Evolutionary conservation across 768 basidiomycete species (phyloP).

Genomic region (Boletus subparvulus): DNA sequence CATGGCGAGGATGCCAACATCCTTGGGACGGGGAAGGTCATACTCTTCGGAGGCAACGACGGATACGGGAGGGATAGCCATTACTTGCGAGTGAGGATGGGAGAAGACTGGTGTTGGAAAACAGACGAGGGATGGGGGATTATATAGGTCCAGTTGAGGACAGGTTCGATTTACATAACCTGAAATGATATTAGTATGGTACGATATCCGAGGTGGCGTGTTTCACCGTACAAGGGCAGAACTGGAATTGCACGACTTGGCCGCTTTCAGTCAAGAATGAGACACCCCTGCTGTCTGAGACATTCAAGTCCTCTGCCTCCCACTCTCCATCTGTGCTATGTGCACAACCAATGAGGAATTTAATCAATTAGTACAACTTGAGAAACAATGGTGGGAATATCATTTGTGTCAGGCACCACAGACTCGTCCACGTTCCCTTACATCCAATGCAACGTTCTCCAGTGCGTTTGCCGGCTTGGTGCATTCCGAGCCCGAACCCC

Average conservation of each 20-base stretch:
- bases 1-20: constrained; percentile 91
- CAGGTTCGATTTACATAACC: constrained; percentile 27
- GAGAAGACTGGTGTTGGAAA: neutral
- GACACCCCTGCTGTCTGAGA: neutral
- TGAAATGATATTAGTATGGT: constrained; percentile 24
- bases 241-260: neutral
- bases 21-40: constrained; percentile 64
- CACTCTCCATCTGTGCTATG: neutral
- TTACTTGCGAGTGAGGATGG: constrained; percentile 3
- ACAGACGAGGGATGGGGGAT: neutral
- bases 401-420: neutral
- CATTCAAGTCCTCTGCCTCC: neutral
- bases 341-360: neutral
- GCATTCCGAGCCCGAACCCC: neutral
- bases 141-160: constrained; percentile 22
- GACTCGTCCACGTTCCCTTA: neutral
- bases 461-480: neutral
- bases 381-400: neutral
- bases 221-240: constrained; percentile 14
- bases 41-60: constrained; percentile 10
- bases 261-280: neutral
- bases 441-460: neutral
- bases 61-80: constrained; percentile 26
- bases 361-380: neutral
- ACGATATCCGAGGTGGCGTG: constrained; percentile 32